phyloP scores from a whole-genome alignment of 345 rosid genomes.

The Turnera subulata region DNA sequence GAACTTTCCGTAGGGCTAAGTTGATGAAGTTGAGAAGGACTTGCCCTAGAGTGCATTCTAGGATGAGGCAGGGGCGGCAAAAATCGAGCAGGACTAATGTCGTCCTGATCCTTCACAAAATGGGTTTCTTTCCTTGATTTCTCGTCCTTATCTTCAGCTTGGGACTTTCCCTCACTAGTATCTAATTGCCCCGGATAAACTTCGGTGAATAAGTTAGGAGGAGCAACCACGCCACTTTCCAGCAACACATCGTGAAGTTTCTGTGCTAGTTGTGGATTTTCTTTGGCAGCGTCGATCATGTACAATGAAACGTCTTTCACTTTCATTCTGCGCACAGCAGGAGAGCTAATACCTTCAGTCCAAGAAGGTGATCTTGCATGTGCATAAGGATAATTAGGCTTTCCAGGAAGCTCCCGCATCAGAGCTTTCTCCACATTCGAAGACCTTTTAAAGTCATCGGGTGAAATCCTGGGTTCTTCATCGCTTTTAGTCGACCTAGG shows the following conservation, averaged over 20 bases:
- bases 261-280: constrained; percentile 86
- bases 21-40: constrained; percentile 30
- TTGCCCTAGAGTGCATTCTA: constrained; percentile 34
- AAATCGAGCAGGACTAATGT: constrained; percentile 36
- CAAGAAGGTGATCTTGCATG: constrained; percentile 89
- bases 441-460: constrained; percentile 26
- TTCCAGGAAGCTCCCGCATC: constrained; percentile 32
- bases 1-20: constrained; percentile 40
- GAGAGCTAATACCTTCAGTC: constrained; percentile 95
- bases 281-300: constrained; percentile 95
- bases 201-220: constrained; percentile 73
- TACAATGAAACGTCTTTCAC: constrained; percentile 90
- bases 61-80: constrained; percentile 70
- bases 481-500: constrained; percentile 21
- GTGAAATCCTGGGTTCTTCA: constrained; percentile 35
- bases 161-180: constrained; percentile 39
- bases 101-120: constrained; percentile 39
- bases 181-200: constrained; percentile 50
- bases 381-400: constrained; percentile 44
- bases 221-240: constrained; percentile 92
- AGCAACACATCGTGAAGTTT: constrained; percentile 88
- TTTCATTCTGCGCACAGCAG: constrained; percentile 81
- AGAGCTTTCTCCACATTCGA: constrained; percentile 28
- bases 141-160: constrained; percentile 37
- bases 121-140: constrained; percentile 28